Base-by-base conservation (phyloP, 345 rosid genomes). In the Lumnitzera littorea region DNA sequence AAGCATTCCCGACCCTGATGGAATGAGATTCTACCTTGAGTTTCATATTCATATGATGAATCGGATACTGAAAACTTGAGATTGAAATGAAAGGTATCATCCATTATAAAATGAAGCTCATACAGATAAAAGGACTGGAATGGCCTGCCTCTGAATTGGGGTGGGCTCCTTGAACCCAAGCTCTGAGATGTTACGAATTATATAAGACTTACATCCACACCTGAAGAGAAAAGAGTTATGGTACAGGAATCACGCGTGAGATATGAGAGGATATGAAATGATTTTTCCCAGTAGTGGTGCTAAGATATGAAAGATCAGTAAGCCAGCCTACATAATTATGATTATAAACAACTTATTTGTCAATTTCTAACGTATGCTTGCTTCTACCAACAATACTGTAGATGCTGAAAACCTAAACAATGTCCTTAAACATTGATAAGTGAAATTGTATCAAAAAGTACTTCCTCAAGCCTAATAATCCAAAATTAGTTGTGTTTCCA, bases 71-170 rank as follows among this genome's bases (percentile, higher is more conserved):
- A 36, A 36, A 36, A 36, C 11, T 1, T 36, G 43, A 27, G 43
- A 29, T 29, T 7, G 29, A 56, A 52, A 54, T 23, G 11, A 67
- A 55, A 20, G 1, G 13, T 15, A 43, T 29, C 16, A 46, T 47
- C 23, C 51, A 51, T 23, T 17, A 54, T 14, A 11, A 56, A 12
- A 57, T 16, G 24, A 62, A 72, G 76, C 58, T 43, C 91, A 56
- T 87, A 94, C 99, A 61, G 90, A 82, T 75, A 88, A 65, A 63
- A 94, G 89, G 68, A 85, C 60, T 57, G 96, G 87, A 72, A 94
- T 90, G 67, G 99, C 90, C 91, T 94, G 96, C 78, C 94, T 86
- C 73, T 94, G 99, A 69, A 94, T 87, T 51, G 99, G 91, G 52
- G 99, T 90, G 68, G 99, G 96, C 82, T 90, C 99, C 74, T 77